phyloP scores from a whole-genome alignment of 352 stramenopile species.

The Globisporangium solare region DNA sequence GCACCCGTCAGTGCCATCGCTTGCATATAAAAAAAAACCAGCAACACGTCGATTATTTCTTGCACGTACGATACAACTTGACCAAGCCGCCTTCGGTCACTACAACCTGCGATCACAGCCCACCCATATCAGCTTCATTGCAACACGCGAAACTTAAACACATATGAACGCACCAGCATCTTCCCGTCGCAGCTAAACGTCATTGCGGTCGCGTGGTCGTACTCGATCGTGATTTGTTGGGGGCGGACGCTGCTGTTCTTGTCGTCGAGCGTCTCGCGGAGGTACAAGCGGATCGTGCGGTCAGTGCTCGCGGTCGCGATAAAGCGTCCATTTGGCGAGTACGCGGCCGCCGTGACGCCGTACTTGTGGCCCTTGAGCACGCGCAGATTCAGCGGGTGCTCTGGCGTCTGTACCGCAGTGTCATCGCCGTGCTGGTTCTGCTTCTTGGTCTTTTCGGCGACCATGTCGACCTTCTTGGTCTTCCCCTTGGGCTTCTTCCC shows the following conservation, averaged over 20 bases:
- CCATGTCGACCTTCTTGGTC: conserved; percentile 63
- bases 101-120: conserved; percentile 7
- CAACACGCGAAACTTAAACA: too few relatives aligned
- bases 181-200: conserved; percentile 75
- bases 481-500: conserved; percentile 65
- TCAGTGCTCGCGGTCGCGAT: conserved; percentile 70
- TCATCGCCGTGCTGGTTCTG: conserved; percentile 15
- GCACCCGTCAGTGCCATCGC: too few relatives aligned
- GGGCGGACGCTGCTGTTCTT: conserved; percentile 41
- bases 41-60: not conserved
- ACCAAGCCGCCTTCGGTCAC: conserved; percentile 63
- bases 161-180: conserved; percentile 31
- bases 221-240: conserved; percentile 72
- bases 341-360: conserved; percentile 50
- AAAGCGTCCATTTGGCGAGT: conserved; percentile 78
- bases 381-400: conserved; percentile 39
- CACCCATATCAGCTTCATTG: too few relatives aligned
- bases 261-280: conserved; percentile 55
- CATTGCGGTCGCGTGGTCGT: conserved; percentile 71
- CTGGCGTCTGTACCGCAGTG: conserved; percentile 13
- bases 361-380: conserved; percentile 75
- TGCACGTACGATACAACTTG: conserved; percentile 63
- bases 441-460: conserved; percentile 69
- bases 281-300: conserved; percentile 66
- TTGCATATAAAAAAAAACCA: not conserved